A percentile compares a stretch with the other conserved stretches of the same genome.
phyloP scores from a whole-genome alignment of 106 monocot species.

The Allium sativum region DNA sequence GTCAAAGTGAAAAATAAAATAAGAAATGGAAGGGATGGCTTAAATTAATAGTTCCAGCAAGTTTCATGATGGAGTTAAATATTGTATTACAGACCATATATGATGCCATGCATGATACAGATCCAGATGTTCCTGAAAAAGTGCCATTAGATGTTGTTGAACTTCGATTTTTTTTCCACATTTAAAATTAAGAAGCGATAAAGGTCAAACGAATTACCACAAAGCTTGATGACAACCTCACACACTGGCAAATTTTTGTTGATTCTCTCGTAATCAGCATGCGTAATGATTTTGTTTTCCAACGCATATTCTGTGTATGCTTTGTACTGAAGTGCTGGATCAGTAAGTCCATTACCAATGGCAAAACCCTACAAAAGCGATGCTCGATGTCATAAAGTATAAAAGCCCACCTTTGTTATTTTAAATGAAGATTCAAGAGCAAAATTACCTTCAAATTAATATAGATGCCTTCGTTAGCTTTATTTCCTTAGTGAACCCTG shows the following conservation, averaged over 20 bases:
- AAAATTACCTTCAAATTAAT: slow-evolving; percentile 79
- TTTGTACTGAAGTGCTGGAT: slow-evolving; percentile 95
- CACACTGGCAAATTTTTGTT: slow-evolving; percentile 61
- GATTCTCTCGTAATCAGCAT: slow-evolving; percentile 71
- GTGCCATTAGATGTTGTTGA: background rate
- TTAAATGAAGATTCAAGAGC: too few species aligned
- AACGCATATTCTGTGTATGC: slow-evolving; percentile 93
- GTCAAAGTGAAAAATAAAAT: too few species aligned
- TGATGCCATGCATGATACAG: slow-evolving; percentile 49
- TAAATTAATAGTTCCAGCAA: slow-evolving; percentile 64
- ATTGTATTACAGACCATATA: slow-evolving; percentile 64
- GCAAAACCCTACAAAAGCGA: slow-evolving; percentile 70
- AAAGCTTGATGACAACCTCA: slow-evolving; percentile 72
- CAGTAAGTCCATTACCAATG: slow-evolving; percentile 95
- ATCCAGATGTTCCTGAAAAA: slow-evolving; percentile 74
- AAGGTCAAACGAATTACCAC: slow-evolving; percentile 34
- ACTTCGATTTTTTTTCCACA: background rate
- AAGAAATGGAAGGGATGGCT: slow-evolving; percentile 7
- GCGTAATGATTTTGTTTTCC: slow-evolving; percentile 56
- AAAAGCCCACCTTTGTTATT: too few species aligned
- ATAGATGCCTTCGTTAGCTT: slow-evolving; percentile 75
- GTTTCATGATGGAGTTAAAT: slow-evolving; percentile 57
- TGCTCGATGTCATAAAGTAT: too few species aligned
- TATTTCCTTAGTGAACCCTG: slow-evolving; percentile 83
- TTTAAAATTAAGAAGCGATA: background rate